Base-by-base conservation (phyloP, 73 alveolate genomes). In the Breviolum minutum region DNA sequence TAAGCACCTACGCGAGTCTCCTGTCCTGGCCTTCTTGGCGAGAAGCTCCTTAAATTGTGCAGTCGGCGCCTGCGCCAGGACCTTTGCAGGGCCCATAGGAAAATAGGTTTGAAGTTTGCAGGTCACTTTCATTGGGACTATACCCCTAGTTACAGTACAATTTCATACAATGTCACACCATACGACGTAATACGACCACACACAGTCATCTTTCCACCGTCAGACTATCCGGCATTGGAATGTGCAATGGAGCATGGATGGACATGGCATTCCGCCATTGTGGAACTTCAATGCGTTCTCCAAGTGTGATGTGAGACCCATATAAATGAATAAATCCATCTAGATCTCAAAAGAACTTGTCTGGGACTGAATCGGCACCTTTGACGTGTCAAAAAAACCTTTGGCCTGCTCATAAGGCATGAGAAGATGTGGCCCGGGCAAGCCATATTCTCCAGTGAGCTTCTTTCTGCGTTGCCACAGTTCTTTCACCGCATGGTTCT, bases 341-440 rank as follows among this genome's bases (percentile, higher is more conserved):
- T 40, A 40, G 54, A 40, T 40, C 54, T 40, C 54, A 40, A 40
- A 40, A 40, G 54, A 40, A 40, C 54, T 40, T 40, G 54, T 40
- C 54, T 40, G 54, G 54, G 54, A 40, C 54, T 40, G 54, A 2
- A 0, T 40, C 54, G 54, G 82, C 82, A 73, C 27, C 13, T 29
- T 17, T 14, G 17, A 12, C 48, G 17, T 73, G 17, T 73, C 40
- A 26, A 6, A 16, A 29, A 73, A 27, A 66, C 69, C 94, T n/a
- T 26, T 26, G 32, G 98, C 98, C 98, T 92, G 61, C 68, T 92
- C 98, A 76, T 92, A 92, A 11, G 98, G 98, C 98, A 92, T 92
- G 88, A 22, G 87, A 81, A 63, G 98, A 62, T 92, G 98, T 62
- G 98, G 98, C 64, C 98, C 98, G 54, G 98, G 98, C 90, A 71